phyloP scores from a whole-genome alignment of 1,284 basidiomycete genomes.

The Psilocybe mexicana region DNA sequence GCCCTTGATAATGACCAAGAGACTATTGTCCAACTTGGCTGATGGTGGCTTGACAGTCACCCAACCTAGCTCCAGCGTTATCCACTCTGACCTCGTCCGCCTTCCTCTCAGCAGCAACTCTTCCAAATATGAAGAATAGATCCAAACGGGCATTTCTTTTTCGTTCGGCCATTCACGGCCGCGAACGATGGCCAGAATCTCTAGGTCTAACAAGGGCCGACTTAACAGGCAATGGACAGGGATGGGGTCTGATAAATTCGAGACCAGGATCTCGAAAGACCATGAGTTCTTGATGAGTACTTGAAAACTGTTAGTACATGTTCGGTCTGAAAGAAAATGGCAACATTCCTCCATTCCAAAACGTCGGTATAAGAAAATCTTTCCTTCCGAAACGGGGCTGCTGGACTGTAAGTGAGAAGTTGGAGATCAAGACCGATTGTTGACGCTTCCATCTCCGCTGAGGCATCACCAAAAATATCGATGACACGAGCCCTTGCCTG shows the following conservation, averaged over 20 bases:
- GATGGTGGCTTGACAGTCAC: background rate
- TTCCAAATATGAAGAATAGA: background rate
- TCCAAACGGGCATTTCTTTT: background rate
- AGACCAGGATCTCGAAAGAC: background rate
- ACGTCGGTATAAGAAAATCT: background rate
- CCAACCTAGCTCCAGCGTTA: background rate
- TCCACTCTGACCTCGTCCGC: background rate
- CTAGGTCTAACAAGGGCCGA: background rate
- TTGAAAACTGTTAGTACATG: background rate
- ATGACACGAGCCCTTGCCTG: background rate
- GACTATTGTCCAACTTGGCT: background rate
- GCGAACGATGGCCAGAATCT: background rate
- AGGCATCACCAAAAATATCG: background rate
- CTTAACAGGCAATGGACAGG: background rate
- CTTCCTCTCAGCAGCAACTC: background rate
- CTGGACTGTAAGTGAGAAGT: background rate
- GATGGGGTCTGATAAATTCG: background rate
- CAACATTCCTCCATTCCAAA: background rate
- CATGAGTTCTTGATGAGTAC: background rate
- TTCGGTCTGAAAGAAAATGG: background rate
- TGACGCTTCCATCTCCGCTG: background rate
- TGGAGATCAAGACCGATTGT: background rate
- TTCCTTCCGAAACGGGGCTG: background rate
- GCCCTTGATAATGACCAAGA: background rate
- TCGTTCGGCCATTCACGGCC: background rate